Evolutionary conservation across 805 yeast genomes (phyloP).

Genomic region (Monosporozyma unispora): DNA sequence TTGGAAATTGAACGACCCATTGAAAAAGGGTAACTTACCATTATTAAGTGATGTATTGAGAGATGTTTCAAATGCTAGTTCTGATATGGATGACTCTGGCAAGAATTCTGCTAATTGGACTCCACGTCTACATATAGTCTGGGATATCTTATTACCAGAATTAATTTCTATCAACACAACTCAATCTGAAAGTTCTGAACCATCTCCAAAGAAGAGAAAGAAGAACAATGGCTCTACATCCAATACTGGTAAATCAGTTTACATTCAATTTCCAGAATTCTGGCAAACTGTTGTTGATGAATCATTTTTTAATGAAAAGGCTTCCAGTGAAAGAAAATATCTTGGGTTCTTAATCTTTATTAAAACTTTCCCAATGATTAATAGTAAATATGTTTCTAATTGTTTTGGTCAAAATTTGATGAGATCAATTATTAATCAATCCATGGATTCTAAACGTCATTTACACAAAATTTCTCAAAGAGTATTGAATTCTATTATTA

Average conservation of each 20-base stretch:
- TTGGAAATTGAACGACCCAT: slow-evolving; percentile 72
- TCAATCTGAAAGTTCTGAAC: slow-evolving; percentile 12
- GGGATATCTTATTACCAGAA: slow-evolving; percentile 51
- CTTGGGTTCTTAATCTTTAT: slow-evolving; percentile 74
- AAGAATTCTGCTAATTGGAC: slow-evolving; percentile 64
- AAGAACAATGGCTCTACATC: slow-evolving; percentile 23
- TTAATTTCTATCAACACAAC: slow-evolving; percentile 22
- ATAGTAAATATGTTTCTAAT: slow-evolving; percentile 12
- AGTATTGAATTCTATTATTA: slow-evolving; percentile 38
- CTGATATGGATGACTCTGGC: slow-evolving; percentile 15
- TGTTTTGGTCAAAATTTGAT: slow-evolving; percentile 57
- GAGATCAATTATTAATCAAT: slow-evolving; percentile 69
- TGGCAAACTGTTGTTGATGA: slow-evolving; percentile 79
- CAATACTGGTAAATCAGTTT: slow-evolving; percentile 15
- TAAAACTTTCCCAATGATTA: slow-evolving; percentile 33
- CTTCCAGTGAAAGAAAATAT: slow-evolving; percentile 80
- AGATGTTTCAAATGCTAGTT: slow-evolving; percentile 37
- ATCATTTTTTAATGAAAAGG: slow-evolving; percentile 59
- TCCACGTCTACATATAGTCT: slow-evolving; percentile 66
- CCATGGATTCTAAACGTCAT: slow-evolving; percentile 53
- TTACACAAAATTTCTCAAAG: slow-evolving; percentile 58
- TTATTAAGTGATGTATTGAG: slow-evolving; percentile 53
- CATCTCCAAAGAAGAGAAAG: slow-evolving; percentile 34
- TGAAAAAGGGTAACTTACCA: slow-evolving; percentile 59
- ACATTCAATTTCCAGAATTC: slow-evolving; percentile 48